A percentile compares a stretch with the other conserved stretches of the same genome.
Evolutionary conservation across 2,329 filamentous ascomycete species (phyloP).

Genomic region (Penicillium sp.): DNA sequence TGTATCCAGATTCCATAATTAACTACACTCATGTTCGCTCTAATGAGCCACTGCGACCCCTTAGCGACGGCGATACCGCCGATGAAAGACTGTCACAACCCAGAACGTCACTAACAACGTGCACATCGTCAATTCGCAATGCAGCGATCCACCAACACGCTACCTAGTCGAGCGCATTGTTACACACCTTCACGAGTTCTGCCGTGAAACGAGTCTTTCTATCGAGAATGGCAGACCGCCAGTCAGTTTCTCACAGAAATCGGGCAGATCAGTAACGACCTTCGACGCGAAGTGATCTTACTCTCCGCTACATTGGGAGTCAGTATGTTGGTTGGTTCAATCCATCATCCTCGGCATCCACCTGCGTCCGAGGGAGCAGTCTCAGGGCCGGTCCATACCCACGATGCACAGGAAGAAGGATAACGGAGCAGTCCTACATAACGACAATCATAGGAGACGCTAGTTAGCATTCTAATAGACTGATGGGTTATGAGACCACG

Average conservation of each 20-base stretch:
- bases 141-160: conserved; percentile 63
- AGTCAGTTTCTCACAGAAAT: conserved; percentile 64
- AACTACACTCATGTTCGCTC: no score
- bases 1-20: no score
- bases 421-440: conserved; percentile 25
- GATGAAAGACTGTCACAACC: conserved; percentile 69
- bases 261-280: conserved; percentile 70
- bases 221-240: conserved; percentile 75
- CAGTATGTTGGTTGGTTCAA: conserved; percentile 32
- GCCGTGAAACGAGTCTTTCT: conserved; percentile 73
- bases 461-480: conserved; percentile 1
- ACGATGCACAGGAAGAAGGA: conserved; percentile 28
- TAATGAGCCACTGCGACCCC: no score
- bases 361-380: conserved; percentile 32
- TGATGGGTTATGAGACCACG: conserved; percentile 6
- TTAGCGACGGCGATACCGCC: conserved; percentile 22
- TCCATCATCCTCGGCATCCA: conserved; percentile 26
- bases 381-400: conserved; percentile 34
- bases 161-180: conserved; percentile 73
- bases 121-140: conserved; percentile 71
- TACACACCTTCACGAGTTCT: conserved; percentile 78
- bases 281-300: conserved; percentile 24
- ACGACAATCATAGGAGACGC: conserved; percentile 11
- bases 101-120: conserved; percentile 78
- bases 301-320: conserved; percentile 30